Evolutionary conservation across 73 alveolate species (phyloP), one percentile per base, ranked within the genome.

Genomic region (Paramecium caudatum): DNA sequence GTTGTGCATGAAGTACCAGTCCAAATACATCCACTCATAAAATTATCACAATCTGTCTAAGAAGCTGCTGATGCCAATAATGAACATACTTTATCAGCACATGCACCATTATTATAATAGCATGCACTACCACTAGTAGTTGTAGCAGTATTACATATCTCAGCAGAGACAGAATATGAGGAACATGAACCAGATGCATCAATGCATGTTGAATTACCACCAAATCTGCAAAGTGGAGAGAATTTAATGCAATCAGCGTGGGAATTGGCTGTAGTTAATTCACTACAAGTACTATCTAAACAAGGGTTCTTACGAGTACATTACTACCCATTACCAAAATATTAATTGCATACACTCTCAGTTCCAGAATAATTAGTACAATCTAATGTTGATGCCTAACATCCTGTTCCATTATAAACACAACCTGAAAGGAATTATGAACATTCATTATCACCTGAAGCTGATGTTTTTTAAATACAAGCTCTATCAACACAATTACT

Each of bases 351-450:
- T 0, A 27, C 1, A 5, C 47, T 74, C 19, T 37, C 88, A 41
- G 17, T 43, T 45, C 88, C 88, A 19, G 62, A 16, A 43, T 16
- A 74, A 41, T 34, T 21, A 21, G 27, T 74, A 74, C 88, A 74
- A 3, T 63, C 47, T 16, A 30, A 19, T 0, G 68, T 0, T 74
- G 17, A 21, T 41, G 17, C 27, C 10, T 19, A 27, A 12, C 88
- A 74, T 74, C 88, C 88, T 7, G 62, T 41, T n/a, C 88, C 88
- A 74, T 74, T 74, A 39, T 8, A 41, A 2, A 74, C 65, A 74
- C 88, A 74, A 45, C 88, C 69, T 15, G n/a, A 39, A 0, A 74
- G 62, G 43, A 74, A 74, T 41, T 19, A 12, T 39, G 88, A 6
- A 19, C 88, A 74, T n/a, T 65, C 83, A 36, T 36, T 43, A 10